These are phyloP conservation scores for Ceratocystis cacaofunesta DNA, from an alignment of 2,329 filamentous ascomycete genomes.

Conservation along the genomic window DNA sequence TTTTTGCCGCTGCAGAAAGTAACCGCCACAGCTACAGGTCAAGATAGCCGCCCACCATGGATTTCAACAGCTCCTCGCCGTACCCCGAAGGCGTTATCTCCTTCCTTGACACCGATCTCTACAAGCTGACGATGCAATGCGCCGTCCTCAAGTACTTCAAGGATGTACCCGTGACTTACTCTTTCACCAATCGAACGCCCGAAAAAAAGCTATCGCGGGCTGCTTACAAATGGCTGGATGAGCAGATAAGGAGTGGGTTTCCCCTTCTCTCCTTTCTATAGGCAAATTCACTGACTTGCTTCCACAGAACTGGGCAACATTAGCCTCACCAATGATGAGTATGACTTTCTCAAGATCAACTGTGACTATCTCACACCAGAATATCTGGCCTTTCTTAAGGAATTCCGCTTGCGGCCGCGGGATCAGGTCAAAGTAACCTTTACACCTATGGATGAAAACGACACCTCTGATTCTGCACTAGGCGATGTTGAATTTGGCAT, in stretches of 20 bases:
- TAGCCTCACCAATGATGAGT: slow-evolving; percentile 62
- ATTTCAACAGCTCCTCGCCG: slow-evolving; percentile 50
- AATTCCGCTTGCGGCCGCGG: slow-evolving; percentile 65
- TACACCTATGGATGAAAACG: slow-evolving; percentile 37
- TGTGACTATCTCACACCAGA: slow-evolving; percentile 66
- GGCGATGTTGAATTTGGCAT: slow-evolving; percentile 67
- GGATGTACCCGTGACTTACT: slow-evolving; percentile 68
- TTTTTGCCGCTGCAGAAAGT: background rate
- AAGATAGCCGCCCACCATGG: slow-evolving; percentile 31
- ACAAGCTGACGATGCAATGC: slow-evolving; percentile 99
- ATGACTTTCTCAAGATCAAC: slow-evolving; percentile 58
- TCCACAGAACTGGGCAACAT: slow-evolving; percentile 64
- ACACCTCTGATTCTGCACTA: slow-evolving; percentile 46
- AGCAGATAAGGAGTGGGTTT: slow-evolving; percentile 63
- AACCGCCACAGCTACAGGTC: slow-evolving; percentile 3
- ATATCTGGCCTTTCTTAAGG: slow-evolving; percentile 69
- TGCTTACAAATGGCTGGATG: slow-evolving; percentile 72
- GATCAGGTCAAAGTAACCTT: slow-evolving; percentile 68
- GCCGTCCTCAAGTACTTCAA: slow-evolving; percentile 87
- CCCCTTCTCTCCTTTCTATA: background rate
- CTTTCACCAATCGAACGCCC: slow-evolving; percentile 88
- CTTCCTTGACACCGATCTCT: slow-evolving; percentile 70
- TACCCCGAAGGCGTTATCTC: slow-evolving; percentile 66
- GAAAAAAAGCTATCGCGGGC: slow-evolving; percentile 77
- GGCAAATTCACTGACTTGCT: slow-evolving; percentile 10